Evolutionary conservation across 1,139 yeast species (phyloP).

Genomic region (Maudiozyma humilis): DNA sequence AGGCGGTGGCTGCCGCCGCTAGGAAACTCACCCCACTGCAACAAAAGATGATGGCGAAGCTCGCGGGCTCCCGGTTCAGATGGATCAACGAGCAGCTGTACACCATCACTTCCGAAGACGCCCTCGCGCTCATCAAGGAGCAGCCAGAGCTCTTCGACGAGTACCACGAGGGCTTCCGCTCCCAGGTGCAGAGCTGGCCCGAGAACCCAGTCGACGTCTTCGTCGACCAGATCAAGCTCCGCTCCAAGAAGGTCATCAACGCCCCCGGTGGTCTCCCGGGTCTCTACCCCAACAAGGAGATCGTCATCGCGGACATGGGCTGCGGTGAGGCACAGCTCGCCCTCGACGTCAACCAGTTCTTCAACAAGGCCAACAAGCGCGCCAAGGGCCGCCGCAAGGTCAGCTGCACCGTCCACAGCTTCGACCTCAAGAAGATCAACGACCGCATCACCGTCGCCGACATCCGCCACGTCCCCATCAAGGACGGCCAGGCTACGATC

Average conservation of each 20-base stretch:
- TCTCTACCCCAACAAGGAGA: constrained; percentile 37
- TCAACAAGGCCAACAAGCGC: constrained; percentile 34
- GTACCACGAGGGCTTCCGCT: constrained; percentile 89
- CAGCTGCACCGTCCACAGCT: constrained; percentile 68
- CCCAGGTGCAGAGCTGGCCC: constrained; percentile 96
- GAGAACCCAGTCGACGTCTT: constrained; percentile 92
- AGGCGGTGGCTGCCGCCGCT: constrained; percentile 8
- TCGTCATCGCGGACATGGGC: constrained; percentile 91
- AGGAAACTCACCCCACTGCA: constrained; percentile 77
- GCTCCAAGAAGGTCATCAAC: constrained; percentile 61
- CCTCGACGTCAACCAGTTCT: constrained; percentile 48
- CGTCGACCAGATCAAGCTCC: constrained; percentile 57
- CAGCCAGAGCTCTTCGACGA: constrained; percentile 90
- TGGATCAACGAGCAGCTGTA: constrained; percentile 96
- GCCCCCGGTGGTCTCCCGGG: constrained; percentile 97
- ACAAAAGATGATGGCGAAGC: constrained; percentile 89
- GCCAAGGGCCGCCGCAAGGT: constrained; percentile 28
- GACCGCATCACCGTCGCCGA: constrained; percentile 92
- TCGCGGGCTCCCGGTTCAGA: constrained; percentile 89
- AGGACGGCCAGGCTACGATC: constrained; percentile 67
- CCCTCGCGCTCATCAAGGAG: constrained; percentile 59
- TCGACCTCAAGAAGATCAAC: constrained; percentile 81
- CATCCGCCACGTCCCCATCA: constrained; percentile 79
- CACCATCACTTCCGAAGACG: constrained; percentile 72
- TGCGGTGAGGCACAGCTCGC: constrained; percentile 95